phyloP scores from a whole-genome alignment of 345 rosid genomes.

The Acer yangbiense region DNA sequence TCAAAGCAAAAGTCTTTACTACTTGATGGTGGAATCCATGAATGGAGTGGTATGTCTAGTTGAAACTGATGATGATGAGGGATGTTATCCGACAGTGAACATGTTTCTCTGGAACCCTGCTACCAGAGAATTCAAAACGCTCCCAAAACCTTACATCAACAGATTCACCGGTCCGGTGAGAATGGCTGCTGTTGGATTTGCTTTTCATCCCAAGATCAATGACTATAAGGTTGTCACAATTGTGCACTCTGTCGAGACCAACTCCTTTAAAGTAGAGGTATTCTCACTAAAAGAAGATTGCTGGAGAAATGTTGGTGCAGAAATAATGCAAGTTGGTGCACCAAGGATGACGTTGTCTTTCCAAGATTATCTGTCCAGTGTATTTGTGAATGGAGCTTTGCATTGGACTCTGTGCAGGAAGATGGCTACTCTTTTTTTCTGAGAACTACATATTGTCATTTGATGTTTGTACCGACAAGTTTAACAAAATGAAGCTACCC shows the following conservation, averaged over 20 bases:
- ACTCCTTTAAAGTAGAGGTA: neutral
- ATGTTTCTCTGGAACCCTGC: slow-evolving; percentile 5
- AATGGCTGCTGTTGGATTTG: neutral
- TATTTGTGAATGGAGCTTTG: neutral
- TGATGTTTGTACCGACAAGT: neutral
- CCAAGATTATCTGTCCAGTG: neutral
- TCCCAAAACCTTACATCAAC: neutral
- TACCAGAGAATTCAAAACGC: neutral
- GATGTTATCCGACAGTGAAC: neutral
- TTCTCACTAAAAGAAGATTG: neutral
- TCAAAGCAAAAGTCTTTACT: neutral
- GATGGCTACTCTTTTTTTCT: neutral
- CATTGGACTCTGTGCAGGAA: neutral
- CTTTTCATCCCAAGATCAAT: slow-evolving; percentile 1
- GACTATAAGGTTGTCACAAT: slow-evolving; percentile 2
- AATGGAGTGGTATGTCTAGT: slow-evolving; percentile 3
- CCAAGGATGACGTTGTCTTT: neutral
- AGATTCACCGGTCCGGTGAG: neutral
- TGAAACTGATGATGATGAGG: neutral
- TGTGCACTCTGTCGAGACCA: neutral
- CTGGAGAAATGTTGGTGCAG: slow-evolving; percentile 4
- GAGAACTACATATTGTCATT: neutral
- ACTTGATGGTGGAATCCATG: neutral
- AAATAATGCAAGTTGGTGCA: neutral
- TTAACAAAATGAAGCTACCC: neutral